Evolutionary conservation across 2,329 filamentous ascomycete species (phyloP).

Genomic region (Acephala macrosclerotiorum): DNA sequence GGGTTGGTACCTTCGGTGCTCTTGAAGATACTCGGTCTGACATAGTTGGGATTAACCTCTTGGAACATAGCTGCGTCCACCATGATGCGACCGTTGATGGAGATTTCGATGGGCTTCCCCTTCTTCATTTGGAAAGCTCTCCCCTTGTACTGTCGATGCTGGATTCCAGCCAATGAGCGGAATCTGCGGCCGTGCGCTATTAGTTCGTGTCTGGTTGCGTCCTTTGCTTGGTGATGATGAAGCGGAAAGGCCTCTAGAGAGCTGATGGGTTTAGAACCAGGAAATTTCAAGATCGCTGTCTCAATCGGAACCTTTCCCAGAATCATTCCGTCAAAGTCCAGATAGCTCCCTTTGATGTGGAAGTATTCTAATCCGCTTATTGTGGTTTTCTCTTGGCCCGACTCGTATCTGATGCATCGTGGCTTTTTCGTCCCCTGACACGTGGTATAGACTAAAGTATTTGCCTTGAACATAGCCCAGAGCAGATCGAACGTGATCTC

Average conservation of each 20-base stretch:
- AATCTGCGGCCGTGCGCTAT: conserved; percentile 43
- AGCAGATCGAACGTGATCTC: conserved; percentile 48
- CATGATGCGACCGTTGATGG: conserved; percentile 40
- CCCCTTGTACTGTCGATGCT: conserved; percentile 44
- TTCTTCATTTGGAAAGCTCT: conserved; percentile 45
- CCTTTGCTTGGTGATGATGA: conserved; percentile 36
- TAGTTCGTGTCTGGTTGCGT: conserved; percentile 36
- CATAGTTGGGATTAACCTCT: conserved; percentile 40
- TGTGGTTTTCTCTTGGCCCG: conserved; percentile 28
- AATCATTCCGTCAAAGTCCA: conserved; percentile 39
- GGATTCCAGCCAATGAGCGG: conserved; percentile 35
- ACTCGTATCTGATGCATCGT: conserved; percentile 35
- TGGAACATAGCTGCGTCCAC: conserved; percentile 40
- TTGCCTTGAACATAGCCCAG: conserved; percentile 47
- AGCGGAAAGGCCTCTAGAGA: conserved; percentile 44
- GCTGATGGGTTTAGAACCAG: conserved; percentile 34
- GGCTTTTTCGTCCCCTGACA: conserved; percentile 32
- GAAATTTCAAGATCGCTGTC: conserved; percentile 28
- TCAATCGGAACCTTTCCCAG: conserved; percentile 39
- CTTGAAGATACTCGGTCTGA: no score
- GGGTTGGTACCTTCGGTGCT: no score
- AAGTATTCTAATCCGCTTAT: conserved; percentile 26
- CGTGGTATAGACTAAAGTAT: conserved; percentile 41
- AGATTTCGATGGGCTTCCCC: conserved; percentile 29
- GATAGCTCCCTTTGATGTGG: conserved; percentile 28